These are phyloP conservation scores for Aspergillus fumigatus DNA, from an alignment of 2,329 filamentous ascomycete species.

Conservation along the genomic window DNA sequence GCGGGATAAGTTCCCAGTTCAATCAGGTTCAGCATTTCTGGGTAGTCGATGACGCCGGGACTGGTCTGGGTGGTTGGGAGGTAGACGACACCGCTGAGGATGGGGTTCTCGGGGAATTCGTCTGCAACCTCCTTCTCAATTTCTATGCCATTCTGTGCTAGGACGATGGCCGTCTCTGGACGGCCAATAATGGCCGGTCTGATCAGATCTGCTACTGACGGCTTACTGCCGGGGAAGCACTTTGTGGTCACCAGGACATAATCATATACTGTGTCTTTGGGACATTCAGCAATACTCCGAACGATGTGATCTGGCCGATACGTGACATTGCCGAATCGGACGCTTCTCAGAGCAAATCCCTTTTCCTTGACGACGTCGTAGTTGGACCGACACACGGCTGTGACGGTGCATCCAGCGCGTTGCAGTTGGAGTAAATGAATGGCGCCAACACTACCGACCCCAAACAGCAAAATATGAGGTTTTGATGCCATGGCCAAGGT, in stretches of 20 bases:
- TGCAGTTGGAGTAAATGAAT: conserved; percentile 27
- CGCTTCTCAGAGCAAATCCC: conserved; percentile 26
- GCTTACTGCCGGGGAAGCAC: conserved; percentile 38
- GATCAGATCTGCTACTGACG: conserved; percentile 33
- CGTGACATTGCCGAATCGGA: conserved; percentile 20
- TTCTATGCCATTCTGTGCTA: conserved; percentile 59
- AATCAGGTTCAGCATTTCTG: conserved; percentile 42
- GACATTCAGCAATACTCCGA: conserved; percentile 16
- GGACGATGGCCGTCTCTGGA: conserved; percentile 49
- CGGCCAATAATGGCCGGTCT: conserved; percentile 34
- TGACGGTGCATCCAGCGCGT: conserved; percentile 21
- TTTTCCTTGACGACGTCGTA: conserved; percentile 20
- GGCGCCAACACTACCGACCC: conserved; percentile 29
- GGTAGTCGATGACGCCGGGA: conserved; percentile 46
- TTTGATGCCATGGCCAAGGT: background rate
- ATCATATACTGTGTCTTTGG: conserved; percentile 34
- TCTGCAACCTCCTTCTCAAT: conserved; percentile 54
- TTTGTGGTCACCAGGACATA: conserved; percentile 48
- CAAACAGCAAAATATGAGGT: conserved; percentile 26
- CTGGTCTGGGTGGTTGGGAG: conserved; percentile 48
- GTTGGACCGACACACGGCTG: conserved; percentile 32
- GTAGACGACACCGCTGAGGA: conserved; percentile 55
- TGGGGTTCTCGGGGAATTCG: conserved; percentile 48
- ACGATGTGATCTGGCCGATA: conserved; percentile 19
- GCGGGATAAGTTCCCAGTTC: conserved; percentile 50